A percentile compares a stretch with the other conserved stretches of the same genome.
Evolutionary conservation across 495 filamentous ascomycete genomes (phyloP).

Genomic region (Aspergillus biplanus): DNA sequence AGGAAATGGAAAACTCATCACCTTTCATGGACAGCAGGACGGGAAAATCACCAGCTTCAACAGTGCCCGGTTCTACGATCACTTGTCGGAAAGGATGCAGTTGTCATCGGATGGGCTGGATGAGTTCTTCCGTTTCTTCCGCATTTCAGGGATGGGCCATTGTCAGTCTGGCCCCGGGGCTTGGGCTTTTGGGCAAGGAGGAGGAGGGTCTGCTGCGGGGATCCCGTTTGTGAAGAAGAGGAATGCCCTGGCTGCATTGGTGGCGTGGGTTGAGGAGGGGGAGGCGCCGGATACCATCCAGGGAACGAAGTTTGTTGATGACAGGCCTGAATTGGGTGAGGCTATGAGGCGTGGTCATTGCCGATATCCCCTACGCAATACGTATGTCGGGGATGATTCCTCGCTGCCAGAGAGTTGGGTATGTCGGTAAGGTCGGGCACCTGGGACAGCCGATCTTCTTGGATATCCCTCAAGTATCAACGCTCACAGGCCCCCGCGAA

Average conservation of each 20-base stretch:
- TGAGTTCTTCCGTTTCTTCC: constrained; percentile 53
- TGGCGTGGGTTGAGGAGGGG: constrained; percentile 55
- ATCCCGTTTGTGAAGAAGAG: constrained; percentile 17
- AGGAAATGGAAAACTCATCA: constrained; percentile 39
- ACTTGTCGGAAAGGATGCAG: constrained; percentile 35
- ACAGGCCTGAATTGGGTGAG: constrained; percentile 34
- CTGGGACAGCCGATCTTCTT: too few relatives aligned
- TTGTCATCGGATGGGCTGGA: constrained; percentile 37
- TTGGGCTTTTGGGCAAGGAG: constrained; percentile 46
- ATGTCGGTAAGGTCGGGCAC: neutral
- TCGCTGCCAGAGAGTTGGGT: neutral
- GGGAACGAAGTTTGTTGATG: constrained; percentile 49
- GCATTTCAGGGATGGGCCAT: constrained; percentile 51
- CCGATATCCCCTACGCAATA: constrained; percentile 19
- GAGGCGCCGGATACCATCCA: constrained; percentile 45
- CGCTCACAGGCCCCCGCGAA: too few relatives aligned
- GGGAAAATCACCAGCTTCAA: constrained; percentile 29
- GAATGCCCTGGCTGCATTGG: constrained; percentile 46
- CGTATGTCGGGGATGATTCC: constrained; percentile 1
- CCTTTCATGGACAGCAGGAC: constrained; percentile 38
- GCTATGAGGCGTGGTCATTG: constrained; percentile 42
- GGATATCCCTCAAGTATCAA: too few relatives aligned
- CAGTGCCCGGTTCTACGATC: constrained; percentile 27
- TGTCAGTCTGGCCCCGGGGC: constrained; percentile 47
- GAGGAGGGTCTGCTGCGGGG: constrained; percentile 18